Percentiles rank a stretch among this genome's conserved stretches.
Conservation (phyloP, 352 stramenopile species). For the Pelagophyceae sp. region DNA sequence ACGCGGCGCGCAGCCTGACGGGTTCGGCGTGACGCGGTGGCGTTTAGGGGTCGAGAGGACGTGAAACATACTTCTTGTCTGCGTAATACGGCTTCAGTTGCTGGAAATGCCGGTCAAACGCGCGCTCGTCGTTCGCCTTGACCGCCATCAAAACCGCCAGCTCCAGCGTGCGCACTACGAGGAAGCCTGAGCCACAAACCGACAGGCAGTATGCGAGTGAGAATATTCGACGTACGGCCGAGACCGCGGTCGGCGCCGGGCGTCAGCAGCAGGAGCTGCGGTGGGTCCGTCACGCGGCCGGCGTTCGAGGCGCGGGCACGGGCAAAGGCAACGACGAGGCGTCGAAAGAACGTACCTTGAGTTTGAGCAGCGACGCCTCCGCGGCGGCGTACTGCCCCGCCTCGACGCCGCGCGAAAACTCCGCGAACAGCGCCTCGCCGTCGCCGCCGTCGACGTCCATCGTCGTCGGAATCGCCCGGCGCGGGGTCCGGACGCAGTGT, state of each 20-base stretch:
- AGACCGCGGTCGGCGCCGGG: neutral
- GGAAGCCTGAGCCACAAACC: neutral
- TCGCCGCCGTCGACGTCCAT: neutral
- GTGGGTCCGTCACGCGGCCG: no score
- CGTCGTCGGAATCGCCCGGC: no score
- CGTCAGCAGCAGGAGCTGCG: neutral
- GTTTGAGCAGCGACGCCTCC: neutral
- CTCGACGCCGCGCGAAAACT: neutral
- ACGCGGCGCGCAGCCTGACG: no score
- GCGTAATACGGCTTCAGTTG: conserved; percentile 8
- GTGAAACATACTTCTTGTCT: no score
- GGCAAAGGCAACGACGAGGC: neutral
- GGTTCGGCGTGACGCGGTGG: no score
- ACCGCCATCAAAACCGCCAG: neutral
- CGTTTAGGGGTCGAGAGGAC: no score
- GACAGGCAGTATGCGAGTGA: no score
- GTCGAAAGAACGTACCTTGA: neutral
- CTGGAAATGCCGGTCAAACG: neutral
- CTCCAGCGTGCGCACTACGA: neutral
- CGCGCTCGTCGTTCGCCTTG: neutral
- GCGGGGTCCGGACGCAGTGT: no score
- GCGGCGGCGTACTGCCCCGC: neutral
- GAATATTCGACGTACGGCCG: neutral
- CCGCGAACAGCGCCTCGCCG: neutral
- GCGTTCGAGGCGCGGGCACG: no score